Evolutionary conservation across 345 rosid genomes (phyloP), one percentile per base, ranked within the genome.

Genomic region (Acer yangbiense): DNA sequence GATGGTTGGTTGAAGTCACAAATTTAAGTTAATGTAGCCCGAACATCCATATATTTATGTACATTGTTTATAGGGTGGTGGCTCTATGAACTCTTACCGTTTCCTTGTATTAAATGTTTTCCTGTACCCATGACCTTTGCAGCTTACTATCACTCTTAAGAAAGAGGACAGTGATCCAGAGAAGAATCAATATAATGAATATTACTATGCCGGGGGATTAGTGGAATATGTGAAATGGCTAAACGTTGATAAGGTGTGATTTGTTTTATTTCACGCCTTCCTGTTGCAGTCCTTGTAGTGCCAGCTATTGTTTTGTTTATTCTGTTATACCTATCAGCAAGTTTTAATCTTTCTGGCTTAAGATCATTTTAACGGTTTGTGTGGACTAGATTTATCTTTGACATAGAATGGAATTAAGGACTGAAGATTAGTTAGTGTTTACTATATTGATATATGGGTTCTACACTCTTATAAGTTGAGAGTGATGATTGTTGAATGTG

Each of bases 191-290:
- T 85, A 70, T 81, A 85, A 85, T 81, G 93, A 94, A 85, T 92
- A 89, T 81, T 88, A 55, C 79, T 97, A 80, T 77, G 94, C 93
- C 11, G 99, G 99, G 18, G 99, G 99, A 35, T 78, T 97, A 85
- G 82, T 85, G 69, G 99, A 97, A 85, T 97, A 94, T 77, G 99
- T 94, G 76, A 86, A 90, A 23, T 97, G 98, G 98, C 88, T 94
- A 54, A 97, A 97, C 77, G 75, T 81, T 68, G 98, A 94, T 73
- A 97, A 97, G 97, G 98, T 93, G 83, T 69, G 82, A 20, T 76
- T 29, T 60, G 60, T 41, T 35, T 54, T 32, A 14, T 44, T 68
- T 18, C 46, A 66, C 29, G 61, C 74, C 21, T 17, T 58, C 9
- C 27, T 29, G 75, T 18, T 65, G 21, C 29, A 6, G 29, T 7